Base-by-base conservation (phyloP, 108 stramenopile genomes). In the Fistulifera pelliculosa region DNA sequence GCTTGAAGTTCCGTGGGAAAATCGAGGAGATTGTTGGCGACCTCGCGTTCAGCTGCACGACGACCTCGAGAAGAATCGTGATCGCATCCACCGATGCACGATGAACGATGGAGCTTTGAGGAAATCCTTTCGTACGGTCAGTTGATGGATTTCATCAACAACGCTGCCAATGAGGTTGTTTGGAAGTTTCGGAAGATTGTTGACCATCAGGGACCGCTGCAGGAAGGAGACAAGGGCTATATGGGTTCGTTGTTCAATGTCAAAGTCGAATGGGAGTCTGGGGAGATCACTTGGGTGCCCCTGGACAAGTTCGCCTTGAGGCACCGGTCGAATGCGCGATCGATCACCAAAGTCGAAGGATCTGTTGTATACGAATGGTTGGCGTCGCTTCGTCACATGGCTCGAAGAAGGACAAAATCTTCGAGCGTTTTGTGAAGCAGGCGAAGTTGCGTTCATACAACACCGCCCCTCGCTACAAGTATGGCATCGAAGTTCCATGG, bases 351-450 rank as follows among this genome's bases (percentile, higher is more conserved):
- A 18, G 15, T 53, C 63, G 5, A 41, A 73, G 12, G 44, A 43
- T 4, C 35, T 73, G 18, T 31, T 73, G 15, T 54, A 73, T 14
- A 23, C 23, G 10, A 31, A 55, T n/a, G 72, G 72, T 13, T 73
- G 72, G 72, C 63, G 54, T 44, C 35, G 61, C 2, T 66, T 71
- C 24, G 21, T n/a, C n/a, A 51, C 11, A 23, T 6, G 5, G n/a
- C n/a, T 19, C 11, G 18, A 7, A 51, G 3, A 3, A 51, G 24
- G 18, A 11, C 18, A 5, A 6, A 10, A 27, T 35, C 8, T 16
- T 26, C 50, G 11, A 51, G 2, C 21, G 25, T 7, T 3, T 51
- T 2, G 50, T 51, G 11, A 26, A 51, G 5, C 21, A 51, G 11
- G n/a, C 24, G 6, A 11, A 44, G n/a, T 27, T 23, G 38, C 38